Percentiles rank a stretch among this genome's conserved stretches.
Evolutionary conservation across 106 monocot species (phyloP).

Genomic region (Phalaenopsis equestris): DNA sequence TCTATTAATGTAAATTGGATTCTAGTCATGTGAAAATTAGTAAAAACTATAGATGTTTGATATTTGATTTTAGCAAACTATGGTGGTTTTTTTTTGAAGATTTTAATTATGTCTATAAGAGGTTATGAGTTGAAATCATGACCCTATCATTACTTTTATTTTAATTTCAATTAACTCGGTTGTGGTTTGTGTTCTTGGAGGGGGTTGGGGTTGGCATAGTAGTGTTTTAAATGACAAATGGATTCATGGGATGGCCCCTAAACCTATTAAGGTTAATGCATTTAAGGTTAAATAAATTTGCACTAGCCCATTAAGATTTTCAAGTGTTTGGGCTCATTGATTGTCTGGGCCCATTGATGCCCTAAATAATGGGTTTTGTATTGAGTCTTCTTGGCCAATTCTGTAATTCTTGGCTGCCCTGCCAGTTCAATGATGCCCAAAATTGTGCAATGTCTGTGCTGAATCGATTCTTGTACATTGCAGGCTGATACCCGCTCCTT

Average conservation of each 20-base stretch:
- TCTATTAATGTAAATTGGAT: background rate
- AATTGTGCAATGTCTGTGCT: background rate
- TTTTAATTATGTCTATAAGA: background rate
- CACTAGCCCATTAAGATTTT: background rate
- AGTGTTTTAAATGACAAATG: background rate
- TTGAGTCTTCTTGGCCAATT: background rate
- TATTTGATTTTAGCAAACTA: background rate
- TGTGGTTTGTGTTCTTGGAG: background rate
- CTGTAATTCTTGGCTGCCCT: background rate
- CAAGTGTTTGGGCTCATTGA: background rate
- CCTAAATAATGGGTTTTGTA: background rate
- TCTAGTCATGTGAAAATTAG: background rate
- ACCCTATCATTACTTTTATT: background rate
- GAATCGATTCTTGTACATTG: slow-evolving; percentile 1
- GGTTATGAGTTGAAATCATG: background rate
- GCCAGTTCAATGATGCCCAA: background rate
- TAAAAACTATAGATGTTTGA: background rate
- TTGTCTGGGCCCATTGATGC: background rate
- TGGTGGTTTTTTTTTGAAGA: background rate
- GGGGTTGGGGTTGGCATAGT: background rate
- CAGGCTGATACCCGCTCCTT: slow-evolving; percentile 71
- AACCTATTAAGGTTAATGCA: background rate
- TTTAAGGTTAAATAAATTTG: background rate
- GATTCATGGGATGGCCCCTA: background rate
- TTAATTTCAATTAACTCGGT: background rate